A percentile compares a stretch with the other conserved stretches of the same genome.
phyloP scores from a whole-genome alignment of 2,329 filamentous ascomycete genomes.

The Teratosphaeria nubilosa region DNA sequence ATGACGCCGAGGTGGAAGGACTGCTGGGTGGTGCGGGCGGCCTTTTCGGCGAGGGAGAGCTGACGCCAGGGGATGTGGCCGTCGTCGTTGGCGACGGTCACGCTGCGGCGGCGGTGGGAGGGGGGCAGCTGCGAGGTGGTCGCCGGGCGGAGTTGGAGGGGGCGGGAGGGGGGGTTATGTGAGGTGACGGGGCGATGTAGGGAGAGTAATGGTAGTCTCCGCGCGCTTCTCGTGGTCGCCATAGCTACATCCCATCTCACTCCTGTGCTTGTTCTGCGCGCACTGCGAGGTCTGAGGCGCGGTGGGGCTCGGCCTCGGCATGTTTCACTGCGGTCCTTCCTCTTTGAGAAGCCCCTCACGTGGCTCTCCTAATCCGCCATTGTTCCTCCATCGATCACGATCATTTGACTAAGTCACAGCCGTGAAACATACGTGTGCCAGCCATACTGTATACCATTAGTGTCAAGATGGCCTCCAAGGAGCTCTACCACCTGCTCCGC shows the following conservation, averaged over 20 bases:
- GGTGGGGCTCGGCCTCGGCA: not conserved
- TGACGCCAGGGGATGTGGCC: constrained; percentile 73
- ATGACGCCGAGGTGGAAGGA: constrained; percentile 79
- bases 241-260: not conserved
- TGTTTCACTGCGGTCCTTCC: not conserved
- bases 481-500: constrained; percentile 32
- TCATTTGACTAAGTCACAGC: no score
- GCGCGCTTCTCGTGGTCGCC: not conserved
- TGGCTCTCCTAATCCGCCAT: not conserved
- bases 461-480: not conserved
- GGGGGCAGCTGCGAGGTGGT: constrained; percentile 14
- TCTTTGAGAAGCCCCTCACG: not conserved
- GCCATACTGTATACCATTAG: no score
- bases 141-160: constrained; percentile 6
- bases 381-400: not conserved
- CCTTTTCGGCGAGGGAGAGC: constrained; percentile 67
- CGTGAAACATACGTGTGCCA: no score
- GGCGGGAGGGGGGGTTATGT: not conserved
- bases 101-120: constrained; percentile 50
- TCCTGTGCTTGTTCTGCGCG: not conserved
- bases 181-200: not conserved
- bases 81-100: constrained; percentile 80
- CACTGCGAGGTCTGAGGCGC: not conserved
- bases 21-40: constrained; percentile 77
- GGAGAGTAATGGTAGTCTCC: not conserved